These are phyloP conservation scores for Pluteus cervinus DNA, from an alignment of 768 basidiomycete genomes.

Conservation along the genomic window DNA sequence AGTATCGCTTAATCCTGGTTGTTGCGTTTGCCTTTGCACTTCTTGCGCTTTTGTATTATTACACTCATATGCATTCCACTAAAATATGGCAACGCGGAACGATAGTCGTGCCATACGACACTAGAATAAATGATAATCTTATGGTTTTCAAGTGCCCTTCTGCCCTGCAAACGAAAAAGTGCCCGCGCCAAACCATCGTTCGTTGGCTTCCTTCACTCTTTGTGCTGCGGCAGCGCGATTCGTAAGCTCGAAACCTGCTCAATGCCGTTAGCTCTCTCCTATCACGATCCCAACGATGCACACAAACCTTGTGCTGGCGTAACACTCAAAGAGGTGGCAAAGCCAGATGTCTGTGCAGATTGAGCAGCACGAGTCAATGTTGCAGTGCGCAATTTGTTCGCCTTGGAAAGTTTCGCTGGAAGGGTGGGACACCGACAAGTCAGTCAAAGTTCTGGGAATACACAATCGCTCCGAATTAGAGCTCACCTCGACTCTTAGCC, in stretches of 20 bases:
- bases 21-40: neutral
- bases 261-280: neutral
- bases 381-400: constrained; percentile 86
- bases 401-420: constrained; percentile 91
- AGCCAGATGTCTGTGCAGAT: constrained; percentile 63
- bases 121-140: neutral
- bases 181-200: constrained; percentile 90
- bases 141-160: constrained; percentile 28
- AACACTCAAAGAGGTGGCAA: constrained; percentile 86
- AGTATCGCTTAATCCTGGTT: constrained; percentile 1
- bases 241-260: constrained; percentile 84
- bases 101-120: no score
- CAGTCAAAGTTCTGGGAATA: neutral
- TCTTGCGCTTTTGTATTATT: constrained; percentile 13
- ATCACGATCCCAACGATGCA: constrained; percentile 1
- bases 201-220: constrained; percentile 92
- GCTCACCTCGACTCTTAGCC: constrained; percentile 83
- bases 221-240: constrained; percentile 85
- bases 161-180: constrained; percentile 74
- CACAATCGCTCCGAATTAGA: constrained; percentile 1
- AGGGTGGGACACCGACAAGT: constrained; percentile 3
- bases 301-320: constrained; percentile 88
- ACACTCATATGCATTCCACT: constrained; percentile 10
- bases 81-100: constrained; percentile 1
- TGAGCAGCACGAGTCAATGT: constrained; percentile 75